Base-by-base conservation (phyloP, 2,329 filamentous ascomycete genomes). In the Aspergillus ustus region DNA sequence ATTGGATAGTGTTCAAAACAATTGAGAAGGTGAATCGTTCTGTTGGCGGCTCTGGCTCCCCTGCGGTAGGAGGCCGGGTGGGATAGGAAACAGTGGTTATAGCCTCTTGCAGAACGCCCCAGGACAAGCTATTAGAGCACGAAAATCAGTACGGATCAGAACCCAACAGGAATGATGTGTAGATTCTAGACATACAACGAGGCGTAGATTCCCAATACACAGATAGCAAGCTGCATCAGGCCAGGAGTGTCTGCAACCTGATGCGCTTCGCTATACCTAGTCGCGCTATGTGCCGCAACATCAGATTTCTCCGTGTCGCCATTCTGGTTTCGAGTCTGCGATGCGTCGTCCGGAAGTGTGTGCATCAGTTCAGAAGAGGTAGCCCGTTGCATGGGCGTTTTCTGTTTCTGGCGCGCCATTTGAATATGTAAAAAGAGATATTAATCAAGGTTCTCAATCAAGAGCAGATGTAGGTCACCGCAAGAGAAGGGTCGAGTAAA, bases 1-100 rank as follows among this genome's bases (percentile, higher is more conserved):
- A 97, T 79, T 99, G 95, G 63, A 98, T 88, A 6, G 95, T 98
- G 80, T 98, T 97, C 70, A 99, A 88, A 76, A 98, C 94, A 72
- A 99, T 89, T 59, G 95, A 91, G 78, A 93, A 97, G 67, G 90
- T 92, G 85, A 97, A 99, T 70, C 91, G 88, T 76, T 96, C 89
- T 48, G 73, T 76, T 40, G 75, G 70, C 9, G 74, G 73, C 57
- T 75, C 71, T 48, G 74, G 74, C 28, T 78, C 73, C 48, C 64
- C 67, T 56, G 66, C 77, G 25, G 86, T 87, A 31, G 81, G 74
- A 22, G 83, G 77, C 4, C 76, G 73, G 13, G 89, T 80, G 61
- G 90, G 90, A 78, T 98, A 95, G 7, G 88, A 85, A 11, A 93
- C 98, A 15, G 95, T 99, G 29, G 95, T 98, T 72, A 99, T 92